Evolutionary conservation across 176 grass and related monocot genomes (phyloP), one percentile per base, ranked within the genome.

Genomic region (Aechmea fasciata): DNA sequence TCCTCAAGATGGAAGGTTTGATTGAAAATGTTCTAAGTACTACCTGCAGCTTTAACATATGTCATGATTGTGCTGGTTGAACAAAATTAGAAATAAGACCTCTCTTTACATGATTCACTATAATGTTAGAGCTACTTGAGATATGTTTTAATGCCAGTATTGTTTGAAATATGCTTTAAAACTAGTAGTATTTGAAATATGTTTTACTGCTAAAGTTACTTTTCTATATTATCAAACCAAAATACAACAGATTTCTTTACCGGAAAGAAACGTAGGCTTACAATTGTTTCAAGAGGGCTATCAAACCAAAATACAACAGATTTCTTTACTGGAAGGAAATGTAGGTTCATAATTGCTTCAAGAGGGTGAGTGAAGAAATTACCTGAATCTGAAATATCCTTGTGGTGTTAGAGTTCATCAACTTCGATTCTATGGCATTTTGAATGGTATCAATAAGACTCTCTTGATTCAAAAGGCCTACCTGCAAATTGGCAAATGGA

Each of bases 391-490:
- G 92, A 65, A 96, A 96, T 84, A 85, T 91, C 64, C 88, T 85
- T 78, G 88, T 82, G 51, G 75, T 96, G 87, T 92, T 96, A 76
- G 70, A 91, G 57, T 72, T 96, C 86, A 88, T 83, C 81, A 92
- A 78, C 69, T 92, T 96, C 73, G 85, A 65, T 73, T 96, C 92
- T 13, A 96, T 78, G 50, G 81, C 61, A 71, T 67, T 75, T 79
- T 87, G 87, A 73, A 92, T 89, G 14, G 69, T 83, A 75, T 96
- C 92, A 85, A 92, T 87, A 81, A 96, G 78, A 65, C 71, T 81
- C 66, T 92, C 88, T 83, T 96, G 92, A 76, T 96, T 92, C 67
- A 96, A 92, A 77, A 96, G 88, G 76, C 88, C 91, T 76, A 96
- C 92, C 92, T 96, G 76, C 80, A 85, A 80, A 50, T 2, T 57